These are phyloP conservation scores for Dactylellina drechsleri DNA, from an alignment of 2,329 filamentous ascomycete species.

Conservation along the genomic window DNA sequence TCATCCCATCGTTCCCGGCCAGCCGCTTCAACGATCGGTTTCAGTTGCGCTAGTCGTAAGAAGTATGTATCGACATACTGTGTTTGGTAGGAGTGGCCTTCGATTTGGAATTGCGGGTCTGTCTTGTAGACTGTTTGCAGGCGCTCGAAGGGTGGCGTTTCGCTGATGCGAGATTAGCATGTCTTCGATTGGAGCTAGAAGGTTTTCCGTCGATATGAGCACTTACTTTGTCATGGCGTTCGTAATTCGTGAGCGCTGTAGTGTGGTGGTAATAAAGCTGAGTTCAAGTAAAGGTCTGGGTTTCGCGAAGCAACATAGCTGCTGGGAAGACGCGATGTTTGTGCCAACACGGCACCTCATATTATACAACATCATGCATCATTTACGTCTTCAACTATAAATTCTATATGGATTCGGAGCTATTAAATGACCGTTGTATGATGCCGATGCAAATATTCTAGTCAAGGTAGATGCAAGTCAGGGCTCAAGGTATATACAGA, in stretches of 20 bases:
- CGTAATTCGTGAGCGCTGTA: not conserved
- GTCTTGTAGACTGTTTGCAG: constrained; percentile 53
- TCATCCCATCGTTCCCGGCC: constrained; percentile 80
- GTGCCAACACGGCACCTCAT: constrained; percentile 13
- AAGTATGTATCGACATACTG: constrained; percentile 99
- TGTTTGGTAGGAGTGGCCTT: constrained; percentile 81
- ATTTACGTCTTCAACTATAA: no score
- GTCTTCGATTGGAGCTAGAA: not conserved
- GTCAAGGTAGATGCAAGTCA: no score
- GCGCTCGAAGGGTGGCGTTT: constrained; percentile 39
- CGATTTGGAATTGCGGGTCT: constrained; percentile 54
- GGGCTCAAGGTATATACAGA: no score
- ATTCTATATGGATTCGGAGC: no score
- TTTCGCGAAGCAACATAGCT: not conserved
- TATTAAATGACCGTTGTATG: no score
- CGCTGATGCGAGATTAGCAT: constrained; percentile 8
- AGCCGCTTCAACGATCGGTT: constrained; percentile 79
- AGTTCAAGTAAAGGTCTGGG: constrained; percentile 4
- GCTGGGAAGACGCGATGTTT: constrained; percentile 41
- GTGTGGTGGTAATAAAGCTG: not conserved
- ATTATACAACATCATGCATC: no score
- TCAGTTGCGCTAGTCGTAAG: constrained; percentile 84
- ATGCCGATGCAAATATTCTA: no score
- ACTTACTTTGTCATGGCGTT: constrained; percentile 42
- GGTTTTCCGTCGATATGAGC: not conserved